These are phyloP conservation scores for Candida pseudocylindracea DNA, from an alignment of 1,139 yeast species.

Conservation along the genomic window DNA sequence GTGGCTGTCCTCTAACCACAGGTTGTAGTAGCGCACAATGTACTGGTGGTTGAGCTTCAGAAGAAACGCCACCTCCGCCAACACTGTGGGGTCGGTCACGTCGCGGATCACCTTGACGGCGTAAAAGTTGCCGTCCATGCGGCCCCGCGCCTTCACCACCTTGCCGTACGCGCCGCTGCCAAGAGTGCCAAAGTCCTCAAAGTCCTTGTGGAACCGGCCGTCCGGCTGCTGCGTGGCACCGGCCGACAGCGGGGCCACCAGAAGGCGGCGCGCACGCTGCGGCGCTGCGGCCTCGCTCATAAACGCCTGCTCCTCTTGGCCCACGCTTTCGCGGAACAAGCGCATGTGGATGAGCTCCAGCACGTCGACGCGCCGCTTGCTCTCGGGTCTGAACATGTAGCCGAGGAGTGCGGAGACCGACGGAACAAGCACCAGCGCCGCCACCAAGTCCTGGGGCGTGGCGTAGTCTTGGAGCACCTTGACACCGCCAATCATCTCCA, in stretches of 20 bases:
- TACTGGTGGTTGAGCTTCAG: constrained; percentile 88
- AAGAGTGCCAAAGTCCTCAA: constrained; percentile 80
- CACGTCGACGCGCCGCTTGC: too few relatives aligned
- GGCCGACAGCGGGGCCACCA: too few relatives aligned
- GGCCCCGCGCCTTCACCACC: constrained; percentile 84
- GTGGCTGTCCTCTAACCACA: constrained; percentile 68
- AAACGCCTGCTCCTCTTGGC: too few relatives aligned
- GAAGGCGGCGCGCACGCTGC: too few relatives aligned
- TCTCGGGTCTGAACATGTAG: too few relatives aligned
- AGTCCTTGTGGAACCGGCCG: constrained; percentile 31
- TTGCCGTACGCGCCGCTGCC: constrained; percentile 97
- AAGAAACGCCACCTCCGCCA: constrained; percentile 78
- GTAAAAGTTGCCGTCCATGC: constrained; percentile 83
- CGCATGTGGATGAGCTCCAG: too few relatives aligned
- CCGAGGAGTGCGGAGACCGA: too few relatives aligned
- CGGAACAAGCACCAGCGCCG: too few relatives aligned
- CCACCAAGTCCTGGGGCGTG: not conserved
- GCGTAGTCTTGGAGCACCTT: not conserved
- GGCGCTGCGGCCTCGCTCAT: too few relatives aligned
- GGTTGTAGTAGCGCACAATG: constrained; percentile 89
- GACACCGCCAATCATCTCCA: constrained; percentile 26
- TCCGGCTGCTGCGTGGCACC: too few relatives aligned
- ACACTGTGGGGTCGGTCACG: constrained; percentile 51
- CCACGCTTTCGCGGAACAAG: too few relatives aligned
- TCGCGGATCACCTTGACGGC: constrained; percentile 87